Percentiles rank a stretch among this genome's conserved stretches.
These are phyloP conservation scores for Dactylellina haptotyla DNA, from an alignment of 2,329 filamentous ascomycete genomes.

Conservation along the genomic window DNA sequence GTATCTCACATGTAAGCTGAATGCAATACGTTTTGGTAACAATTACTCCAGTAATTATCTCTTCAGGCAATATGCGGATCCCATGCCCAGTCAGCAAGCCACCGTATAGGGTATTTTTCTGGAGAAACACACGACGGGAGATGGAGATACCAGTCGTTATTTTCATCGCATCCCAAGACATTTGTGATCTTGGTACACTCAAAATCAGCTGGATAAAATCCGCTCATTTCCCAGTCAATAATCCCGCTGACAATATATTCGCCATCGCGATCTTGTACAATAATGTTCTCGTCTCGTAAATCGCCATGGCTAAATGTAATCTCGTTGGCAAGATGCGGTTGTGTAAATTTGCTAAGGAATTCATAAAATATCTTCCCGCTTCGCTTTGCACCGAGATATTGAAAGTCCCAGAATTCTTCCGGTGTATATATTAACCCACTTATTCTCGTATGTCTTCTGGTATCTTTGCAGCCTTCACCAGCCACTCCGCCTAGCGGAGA, in stretches of 20 bases:
- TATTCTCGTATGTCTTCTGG: constrained; percentile 20
- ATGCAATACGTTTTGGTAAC: no score
- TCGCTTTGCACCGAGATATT: constrained; percentile 14
- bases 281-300: constrained; percentile 37
- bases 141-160: constrained; percentile 26
- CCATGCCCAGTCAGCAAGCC: constrained; percentile 29
- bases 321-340: constrained; percentile 22
- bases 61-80: constrained; percentile 24
- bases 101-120: constrained; percentile 33
- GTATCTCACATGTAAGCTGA: no score
- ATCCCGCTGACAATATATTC: constrained; percentile 55
- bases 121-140: constrained; percentile 35
- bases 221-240: constrained; percentile 59
- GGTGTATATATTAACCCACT: constrained; percentile 22
- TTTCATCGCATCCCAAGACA: constrained; percentile 14
- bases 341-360: constrained; percentile 21
- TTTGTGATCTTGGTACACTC: constrained; percentile 54
- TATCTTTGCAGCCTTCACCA: constrained; percentile 39
- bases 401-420: constrained; percentile 37
- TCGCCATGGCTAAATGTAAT: constrained; percentile 33
- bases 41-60: constrained; percentile 7
- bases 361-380: constrained; percentile 17
- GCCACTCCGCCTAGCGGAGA: constrained; percentile 34
- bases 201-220: constrained; percentile 59
- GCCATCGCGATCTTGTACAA: constrained; percentile 21